Evolutionary conservation across 306 rosid species (phyloP).

Genomic region (Prunus mira): DNA sequence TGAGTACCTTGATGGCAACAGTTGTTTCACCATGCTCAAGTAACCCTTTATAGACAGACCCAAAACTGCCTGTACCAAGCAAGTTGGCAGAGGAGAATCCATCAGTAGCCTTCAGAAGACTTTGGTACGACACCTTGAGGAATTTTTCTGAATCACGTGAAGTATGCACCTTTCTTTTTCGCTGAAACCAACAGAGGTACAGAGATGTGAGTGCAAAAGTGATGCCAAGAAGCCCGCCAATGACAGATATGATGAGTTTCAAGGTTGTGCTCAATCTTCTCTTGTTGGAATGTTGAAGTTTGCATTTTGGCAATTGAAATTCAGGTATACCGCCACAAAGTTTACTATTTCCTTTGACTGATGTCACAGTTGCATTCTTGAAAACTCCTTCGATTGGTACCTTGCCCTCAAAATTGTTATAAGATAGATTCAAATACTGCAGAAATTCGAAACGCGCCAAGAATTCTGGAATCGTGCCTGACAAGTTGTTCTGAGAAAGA

Average conservation of each 20-base stretch:
- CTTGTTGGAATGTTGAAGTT: neutral
- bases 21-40: slow-evolving; percentile 11
- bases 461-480: neutral
- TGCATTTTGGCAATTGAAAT: neutral
- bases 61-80: slow-evolving; percentile 18
- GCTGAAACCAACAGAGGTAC: neutral
- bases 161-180: neutral
- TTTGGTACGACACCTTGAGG: neutral
- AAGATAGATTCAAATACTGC: neutral
- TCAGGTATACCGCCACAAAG: neutral
- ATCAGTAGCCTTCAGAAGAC: neutral
- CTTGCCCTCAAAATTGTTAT: neutral
- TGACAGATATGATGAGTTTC: neutral
- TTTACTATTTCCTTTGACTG: neutral
- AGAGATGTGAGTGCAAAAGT: neutral
- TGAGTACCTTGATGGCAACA: slow-evolving; percentile 43
- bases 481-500: neutral
- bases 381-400: slow-evolving; percentile 1
- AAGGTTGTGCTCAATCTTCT: neutral
- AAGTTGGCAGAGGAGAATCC: slow-evolving; percentile 23
- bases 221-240: neutral
- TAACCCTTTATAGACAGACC: slow-evolving; percentile 13
- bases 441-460: neutral
- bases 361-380: neutral
- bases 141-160: neutral